Conservation (phyloP, 768 basidiomycete genomes). For the Russula compacta region DNA sequence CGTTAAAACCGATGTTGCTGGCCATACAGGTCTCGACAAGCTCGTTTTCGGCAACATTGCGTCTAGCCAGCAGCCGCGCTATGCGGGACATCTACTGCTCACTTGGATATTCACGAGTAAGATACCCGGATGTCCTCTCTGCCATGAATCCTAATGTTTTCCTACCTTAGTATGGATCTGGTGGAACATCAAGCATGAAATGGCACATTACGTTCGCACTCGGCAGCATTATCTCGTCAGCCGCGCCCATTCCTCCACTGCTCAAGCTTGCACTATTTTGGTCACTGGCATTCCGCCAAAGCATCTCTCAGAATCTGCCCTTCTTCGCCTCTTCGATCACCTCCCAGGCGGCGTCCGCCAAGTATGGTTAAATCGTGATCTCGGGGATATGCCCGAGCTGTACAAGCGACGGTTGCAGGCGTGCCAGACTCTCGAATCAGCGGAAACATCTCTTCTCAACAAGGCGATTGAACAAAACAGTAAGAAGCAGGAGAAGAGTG, state of each 20-base stretch:
- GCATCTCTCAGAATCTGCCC: conserved; percentile 62
- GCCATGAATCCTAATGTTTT: background rate
- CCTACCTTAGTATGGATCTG: conserved; percentile 63
- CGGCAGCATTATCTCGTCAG: conserved; percentile 80
- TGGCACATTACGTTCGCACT: conserved; percentile 67
- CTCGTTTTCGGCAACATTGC: conserved; percentile 84
- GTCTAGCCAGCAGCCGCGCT: conserved; percentile 42
- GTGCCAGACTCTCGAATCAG: conserved; percentile 73
- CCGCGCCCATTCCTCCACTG: conserved; percentile 59
- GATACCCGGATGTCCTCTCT: conserved; percentile 21
- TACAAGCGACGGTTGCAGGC: conserved; percentile 71
- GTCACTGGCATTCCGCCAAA: conserved; percentile 80
- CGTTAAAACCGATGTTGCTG: conserved; percentile 39
- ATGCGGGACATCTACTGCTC: conserved; percentile 71
- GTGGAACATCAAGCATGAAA: conserved; percentile 73
- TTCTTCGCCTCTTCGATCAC: conserved; percentile 59
- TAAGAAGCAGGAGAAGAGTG: conserved; percentile 39
- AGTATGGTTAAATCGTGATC: conserved; percentile 87
- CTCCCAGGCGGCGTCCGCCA: conserved; percentile 86
- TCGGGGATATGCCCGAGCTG: conserved; percentile 79
- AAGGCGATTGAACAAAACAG: conserved; percentile 62
- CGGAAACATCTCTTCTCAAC: conserved; percentile 70
- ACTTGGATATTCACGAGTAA: conserved; percentile 74
- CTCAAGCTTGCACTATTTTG: conserved; percentile 86
- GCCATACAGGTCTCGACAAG: conserved; percentile 48